Base-by-base conservation (phyloP, 2,329 filamentous ascomycete species). In the Alternaria viburni region DNA sequence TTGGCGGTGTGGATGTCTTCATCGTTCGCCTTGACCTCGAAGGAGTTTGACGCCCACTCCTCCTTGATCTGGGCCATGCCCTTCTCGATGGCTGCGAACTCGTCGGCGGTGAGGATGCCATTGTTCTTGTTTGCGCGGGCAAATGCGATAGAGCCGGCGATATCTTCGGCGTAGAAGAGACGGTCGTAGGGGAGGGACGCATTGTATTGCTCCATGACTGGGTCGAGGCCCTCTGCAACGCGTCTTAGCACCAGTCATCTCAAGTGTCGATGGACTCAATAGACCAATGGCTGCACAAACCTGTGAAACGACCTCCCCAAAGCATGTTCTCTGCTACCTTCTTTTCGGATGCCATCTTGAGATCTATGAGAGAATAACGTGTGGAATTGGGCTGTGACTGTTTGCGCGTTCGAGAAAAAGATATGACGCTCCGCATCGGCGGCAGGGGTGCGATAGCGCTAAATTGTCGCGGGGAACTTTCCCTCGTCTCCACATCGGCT, bases 151-250 rank as follows among this genome's bases (percentile, higher is more conserved):
- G 87, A 90, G 69, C 93, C 93, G 11, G 87, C 86, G 72, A 96
- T 93, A 74, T 96, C 93, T 78, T 96, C 88, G 64, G 89, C 88
- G 83, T 93, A 92, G 73, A 97, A 89, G 57, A 86, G 85, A 69
- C 89, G 88, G 81, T 97, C 93, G 81, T 91, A 94, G 77, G 88
- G 88, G 71, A 97, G 90, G 57, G 88, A 91, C 73, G 90, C 89
- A 79, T 97, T 97, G 85, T 95, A 97, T 69, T 91, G 86, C 65
- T 89, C 86, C 93, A 97, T 97, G 56, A 96, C 86, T 57, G 93
- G 92, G 81, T 96, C 92, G 70, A 95, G 88, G 71, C 88, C 91
- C 83, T 92, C 91, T 91, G 72, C 44, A 41, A 43, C 36, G 26
- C 32, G n/a, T 36, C 32, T 74, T 46, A 73, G 67, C 17, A 60